Evolutionary conservation across 2,329 filamentous ascomycete genomes (phyloP).

Genomic region (Didymella arachidicola): DNA sequence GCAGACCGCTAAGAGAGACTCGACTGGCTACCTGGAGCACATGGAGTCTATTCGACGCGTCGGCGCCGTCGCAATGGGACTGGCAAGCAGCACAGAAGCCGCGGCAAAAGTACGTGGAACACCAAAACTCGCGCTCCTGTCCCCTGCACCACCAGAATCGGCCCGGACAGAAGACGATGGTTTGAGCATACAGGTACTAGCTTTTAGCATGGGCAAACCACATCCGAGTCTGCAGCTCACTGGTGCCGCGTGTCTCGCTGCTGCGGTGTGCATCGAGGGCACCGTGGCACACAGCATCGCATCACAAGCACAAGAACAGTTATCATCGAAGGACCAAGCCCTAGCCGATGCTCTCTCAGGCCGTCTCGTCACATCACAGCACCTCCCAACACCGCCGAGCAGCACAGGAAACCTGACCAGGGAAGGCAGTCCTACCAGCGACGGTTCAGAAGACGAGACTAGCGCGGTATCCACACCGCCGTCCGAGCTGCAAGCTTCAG

Average conservation of each 20-base stretch:
- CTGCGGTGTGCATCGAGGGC: conserved; percentile 40
- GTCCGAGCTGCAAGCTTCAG: conserved; percentile 9
- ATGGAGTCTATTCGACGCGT: conserved; percentile 65
- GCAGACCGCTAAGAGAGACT: conserved; percentile 51
- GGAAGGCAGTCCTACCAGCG: not conserved
- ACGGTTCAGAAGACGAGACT: not conserved
- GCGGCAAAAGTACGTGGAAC: conserved; percentile 58
- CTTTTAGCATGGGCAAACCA: conserved; percentile 45
- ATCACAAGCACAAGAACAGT: conserved; percentile 1
- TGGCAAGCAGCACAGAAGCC: conserved; percentile 53
- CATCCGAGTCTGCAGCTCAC: conserved; percentile 47
- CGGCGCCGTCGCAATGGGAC: conserved; percentile 67
- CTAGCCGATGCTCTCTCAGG: not conserved
- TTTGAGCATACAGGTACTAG: conserved; percentile 31
- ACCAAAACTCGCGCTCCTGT: conserved; percentile 68
- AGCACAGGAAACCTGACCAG: not conserved
- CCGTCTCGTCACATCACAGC: not conserved
- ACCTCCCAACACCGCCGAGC: not conserved
- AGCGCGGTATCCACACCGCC: not conserved
- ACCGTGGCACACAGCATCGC: conserved; percentile 34
- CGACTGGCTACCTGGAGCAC: conserved; percentile 54
- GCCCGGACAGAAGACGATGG: not conserved
- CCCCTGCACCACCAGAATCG: conserved; percentile 28
- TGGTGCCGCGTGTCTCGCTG: conserved; percentile 42
- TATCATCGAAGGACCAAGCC: conserved; percentile 1